A percentile compares a stretch with the other conserved stretches of the same genome.
Evolutionary conservation across 2,329 filamentous ascomycete genomes (phyloP).

Genomic region (Aspergillus pseudonomiae): DNA sequence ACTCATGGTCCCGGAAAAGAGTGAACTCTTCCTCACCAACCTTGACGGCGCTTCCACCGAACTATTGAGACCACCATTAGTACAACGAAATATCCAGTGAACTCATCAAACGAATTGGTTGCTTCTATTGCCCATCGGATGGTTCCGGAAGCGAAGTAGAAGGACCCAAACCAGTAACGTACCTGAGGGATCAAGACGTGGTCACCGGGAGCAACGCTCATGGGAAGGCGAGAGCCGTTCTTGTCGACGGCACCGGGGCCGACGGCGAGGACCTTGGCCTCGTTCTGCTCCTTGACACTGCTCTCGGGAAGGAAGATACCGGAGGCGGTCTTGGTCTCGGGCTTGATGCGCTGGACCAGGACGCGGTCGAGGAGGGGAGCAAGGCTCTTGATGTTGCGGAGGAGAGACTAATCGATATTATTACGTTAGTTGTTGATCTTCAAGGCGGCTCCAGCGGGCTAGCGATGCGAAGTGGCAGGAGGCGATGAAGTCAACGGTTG

Average conservation of each 20-base stretch:
- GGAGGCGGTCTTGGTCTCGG: constrained; percentile 91
- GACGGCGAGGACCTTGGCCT: constrained; percentile 93
- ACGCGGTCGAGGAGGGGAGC: constrained; percentile 96
- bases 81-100: not conserved
- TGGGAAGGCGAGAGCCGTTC: constrained; percentile 83
- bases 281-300: constrained; percentile 96
- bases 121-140: not conserved
- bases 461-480: not conserved
- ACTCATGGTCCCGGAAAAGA: constrained; percentile 98
- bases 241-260: constrained; percentile 86
- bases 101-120: not conserved
- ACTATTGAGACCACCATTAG: constrained; percentile 57
- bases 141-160: constrained; percentile 12
- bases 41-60: constrained; percentile 92
- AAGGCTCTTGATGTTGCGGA: constrained; percentile 95
- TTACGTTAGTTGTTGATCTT: constrained; percentile 6
- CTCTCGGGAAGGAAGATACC: constrained; percentile 98
- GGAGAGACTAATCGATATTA: constrained; percentile 51
- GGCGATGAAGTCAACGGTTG: not conserved
- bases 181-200: constrained; percentile 95
- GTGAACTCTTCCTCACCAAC: constrained; percentile 96
- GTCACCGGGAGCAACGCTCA: constrained; percentile 82
- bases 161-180: constrained; percentile 38
- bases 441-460: too few species aligned
- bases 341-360: constrained; percentile 96